These are phyloP conservation scores for Chrysochromulina parva DNA, from an alignment of 78 protist species.

Conservation along the genomic window DNA sequence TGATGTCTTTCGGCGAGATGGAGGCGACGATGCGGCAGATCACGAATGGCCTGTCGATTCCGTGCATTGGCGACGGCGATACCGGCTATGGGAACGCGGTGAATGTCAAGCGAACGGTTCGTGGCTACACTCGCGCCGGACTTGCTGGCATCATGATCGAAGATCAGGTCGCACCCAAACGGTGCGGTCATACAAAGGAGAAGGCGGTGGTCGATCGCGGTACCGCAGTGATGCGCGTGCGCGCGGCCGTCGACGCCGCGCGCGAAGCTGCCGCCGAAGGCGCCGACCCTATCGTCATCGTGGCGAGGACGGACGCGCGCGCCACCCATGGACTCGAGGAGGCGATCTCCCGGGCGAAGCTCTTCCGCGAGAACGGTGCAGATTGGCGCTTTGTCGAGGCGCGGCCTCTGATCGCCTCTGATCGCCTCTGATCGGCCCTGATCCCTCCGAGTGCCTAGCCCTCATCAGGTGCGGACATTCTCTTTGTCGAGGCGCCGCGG, in stretches of 20 bases:
- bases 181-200: conserved; percentile 54
- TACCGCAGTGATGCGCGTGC: conserved; percentile 22
- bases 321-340: conserved; percentile 6
- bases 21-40: conserved; percentile 1
- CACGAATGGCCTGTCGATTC: neutral
- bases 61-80: conserved; percentile 40
- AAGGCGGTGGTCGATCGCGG: conserved; percentile 21
- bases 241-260: conserved; percentile 38
- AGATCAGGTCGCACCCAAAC: conserved; percentile 44
- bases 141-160: conserved; percentile 33
- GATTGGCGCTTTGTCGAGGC: conserved; percentile 44
- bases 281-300: neutral
- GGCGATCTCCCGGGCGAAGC: neutral
- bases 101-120: conserved; percentile 34
- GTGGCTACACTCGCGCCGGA: conserved; percentile 18
- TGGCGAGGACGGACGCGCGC: conserved; percentile 57
- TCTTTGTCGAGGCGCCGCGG: conserved; percentile 43
- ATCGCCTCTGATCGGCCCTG: too few species aligned
- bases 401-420: neutral
- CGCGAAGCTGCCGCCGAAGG: too few species aligned
- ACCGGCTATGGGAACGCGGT: conserved; percentile 47
- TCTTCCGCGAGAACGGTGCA: conserved; percentile 32
- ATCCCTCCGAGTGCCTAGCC: too few species aligned
- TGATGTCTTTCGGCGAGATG: conserved; percentile 24
- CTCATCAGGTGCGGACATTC: conserved; percentile 35